Evolutionary conservation across 2,329 filamentous ascomycete species (phyloP).

Genomic region (Fusarium secorum): DNA sequence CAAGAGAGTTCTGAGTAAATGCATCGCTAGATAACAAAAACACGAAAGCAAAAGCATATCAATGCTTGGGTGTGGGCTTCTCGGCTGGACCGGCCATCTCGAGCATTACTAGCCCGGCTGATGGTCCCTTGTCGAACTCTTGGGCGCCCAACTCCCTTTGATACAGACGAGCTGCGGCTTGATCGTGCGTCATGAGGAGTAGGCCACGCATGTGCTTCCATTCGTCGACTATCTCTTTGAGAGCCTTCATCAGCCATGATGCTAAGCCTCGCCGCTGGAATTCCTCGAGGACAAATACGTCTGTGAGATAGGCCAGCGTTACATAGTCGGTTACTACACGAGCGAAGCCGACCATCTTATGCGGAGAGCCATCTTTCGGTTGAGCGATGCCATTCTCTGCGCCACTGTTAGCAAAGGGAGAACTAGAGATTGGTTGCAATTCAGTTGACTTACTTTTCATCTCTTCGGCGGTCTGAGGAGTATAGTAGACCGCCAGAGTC

Average conservation of each 20-base stretch:
- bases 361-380: constrained; percentile 42
- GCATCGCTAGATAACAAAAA: constrained; percentile 29
- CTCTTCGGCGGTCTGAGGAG: constrained; percentile 49
- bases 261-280: constrained; percentile 70
- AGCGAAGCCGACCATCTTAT: constrained; percentile 52
- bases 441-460: constrained; percentile 48
- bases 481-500: constrained; percentile 65
- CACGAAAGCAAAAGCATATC: constrained; percentile 19
- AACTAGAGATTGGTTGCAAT: neutral
- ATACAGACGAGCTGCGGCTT: constrained; percentile 55
- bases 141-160: constrained; percentile 55
- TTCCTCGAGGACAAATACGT: constrained; percentile 69
- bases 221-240: constrained; percentile 63
- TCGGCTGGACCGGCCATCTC: constrained; percentile 51
- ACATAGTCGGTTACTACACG: constrained; percentile 74
- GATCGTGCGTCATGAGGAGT: constrained; percentile 61
- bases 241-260: constrained; percentile 68
- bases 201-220: constrained; percentile 68
- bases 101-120: constrained; percentile 51
- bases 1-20: constrained; percentile 23
- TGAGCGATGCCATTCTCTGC: constrained; percentile 46
- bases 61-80: constrained; percentile 47
- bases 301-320: constrained; percentile 72
- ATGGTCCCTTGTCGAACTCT: constrained; percentile 54
- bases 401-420: constrained; percentile 5